Base-by-base conservation (phyloP, 2,329 filamentous ascomycete genomes). In the Neofusicoccum ribis region DNA sequence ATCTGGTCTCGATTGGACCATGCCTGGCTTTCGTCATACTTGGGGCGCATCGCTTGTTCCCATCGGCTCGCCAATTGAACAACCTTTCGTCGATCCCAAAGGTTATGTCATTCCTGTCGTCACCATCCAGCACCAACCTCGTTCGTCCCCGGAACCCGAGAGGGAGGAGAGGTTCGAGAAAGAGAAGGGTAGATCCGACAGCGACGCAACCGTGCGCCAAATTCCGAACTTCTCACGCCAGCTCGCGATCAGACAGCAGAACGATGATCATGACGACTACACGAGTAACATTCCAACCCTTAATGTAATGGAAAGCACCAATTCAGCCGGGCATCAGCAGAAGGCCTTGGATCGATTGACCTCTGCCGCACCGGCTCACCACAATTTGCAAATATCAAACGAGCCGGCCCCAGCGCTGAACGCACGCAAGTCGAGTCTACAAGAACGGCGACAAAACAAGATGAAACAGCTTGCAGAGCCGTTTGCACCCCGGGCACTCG, bases 1-100 rank as follows among this genome's bases (percentile, higher is more conserved):
- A 8, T 75, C 75, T 37, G 76, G 76, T 12, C 70, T 71, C 6
- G 68, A 70, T 41, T 77, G 77, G 64, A 74, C 63, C 41, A 52
- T 72, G 11, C 70, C 76, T 52, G 72, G 72, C 5, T 79, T 77
- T 65, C 74, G 77, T 46, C 73, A 76, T 34, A 79, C 78, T n/a
- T 79, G 78, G 77, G 77, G 73, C 20, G 75, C 75, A 6, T 63
- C 49, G 5, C 74, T 76, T 46, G 71, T 67, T n/a, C 74, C 59
- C 11, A 56, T 69, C 20, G 66, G 64, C 11, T 60, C 66, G 9
- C 62, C 67, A 5, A 46, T 65, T 4, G 68, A 68, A 44, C 68
- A 67, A n/a, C 67, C 76, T 20, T 76, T 74, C 65, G 75, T 78
- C 11, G 77, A 78, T 67, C 72, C 76, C 1, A 76, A 74, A 54